Base-by-base conservation (phyloP, 129 eudicot species). In the Flaveria robusta region DNA sequence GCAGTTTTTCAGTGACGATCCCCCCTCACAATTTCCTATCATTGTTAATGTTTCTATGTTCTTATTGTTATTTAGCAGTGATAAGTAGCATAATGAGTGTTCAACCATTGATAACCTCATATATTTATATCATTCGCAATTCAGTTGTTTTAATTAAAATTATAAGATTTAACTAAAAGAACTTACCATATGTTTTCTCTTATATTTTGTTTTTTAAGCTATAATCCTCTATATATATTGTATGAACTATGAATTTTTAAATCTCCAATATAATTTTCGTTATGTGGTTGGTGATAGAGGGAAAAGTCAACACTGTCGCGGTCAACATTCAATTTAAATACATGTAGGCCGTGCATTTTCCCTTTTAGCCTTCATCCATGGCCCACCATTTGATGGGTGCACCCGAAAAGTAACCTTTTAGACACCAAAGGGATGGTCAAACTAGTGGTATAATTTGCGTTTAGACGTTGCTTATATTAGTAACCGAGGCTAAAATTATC, bases 401-500 rank as follows among this genome's bases (percentile, higher is more conserved):
- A 73, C 77, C 43, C 9, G 6, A 22, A 74, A 41, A 22, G 77
- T 56, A 20, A 73, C 37, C 69, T 58, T 39, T 74, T 73, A 37
- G 15, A 42, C 49, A n/a, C 39, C 19, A 24, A 74, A 20, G 23
- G 56, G 64, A 9, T 59, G 39, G 67, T 72, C 77, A 73, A 73
- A 73, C 56, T 56, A 9, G 27, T 55, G 5, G 63, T 19, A 52
- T 52, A 20, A 20, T 19, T 55, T 20, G 27, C 20, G 20, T 55
- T 55, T 4, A 9, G 13, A 54, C 13, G 7, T 29, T 2, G 4
- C 34, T 4, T 27, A 27, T 27, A 2, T 27, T 29, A 29, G 34
- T 0, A 29, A 29, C 27, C 5, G 4, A 29, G 34, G 0, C 2
- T 29, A 29, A 3, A 29, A 29, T 29, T 29, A 29, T 29, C 5